Evolutionary conservation across 345 rosid genomes (phyloP).

Genomic region (Salix arbutifolia): DNA sequence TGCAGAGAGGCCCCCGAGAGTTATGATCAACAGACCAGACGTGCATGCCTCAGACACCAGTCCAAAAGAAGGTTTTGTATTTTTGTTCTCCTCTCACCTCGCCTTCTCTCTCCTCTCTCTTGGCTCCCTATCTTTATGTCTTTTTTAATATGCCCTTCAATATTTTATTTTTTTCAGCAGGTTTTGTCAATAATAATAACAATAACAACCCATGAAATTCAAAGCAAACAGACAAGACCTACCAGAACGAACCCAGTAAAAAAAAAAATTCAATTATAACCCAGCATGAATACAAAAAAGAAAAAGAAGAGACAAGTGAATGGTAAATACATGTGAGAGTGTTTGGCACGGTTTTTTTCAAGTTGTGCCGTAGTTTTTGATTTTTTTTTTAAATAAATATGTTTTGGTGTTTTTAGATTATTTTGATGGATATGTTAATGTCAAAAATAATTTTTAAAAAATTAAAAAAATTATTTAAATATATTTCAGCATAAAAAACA

Average conservation of each 20-base stretch:
- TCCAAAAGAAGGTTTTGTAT: slow-evolving; percentile 14
- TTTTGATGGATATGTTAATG: too few species aligned
- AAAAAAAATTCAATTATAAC: neutral
- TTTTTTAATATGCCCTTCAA: neutral
- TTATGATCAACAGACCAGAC: slow-evolving; percentile 41
- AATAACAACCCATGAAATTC: neutral
- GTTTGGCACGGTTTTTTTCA: too few species aligned
- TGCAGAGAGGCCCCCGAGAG: slow-evolving; percentile 28
- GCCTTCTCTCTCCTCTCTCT: neutral
- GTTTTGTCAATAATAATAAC: neutral
- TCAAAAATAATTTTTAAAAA: too few species aligned
- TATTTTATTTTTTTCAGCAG: neutral
- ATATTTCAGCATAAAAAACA: too few species aligned
- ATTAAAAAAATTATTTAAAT: too few species aligned
- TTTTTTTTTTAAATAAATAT: too few species aligned
- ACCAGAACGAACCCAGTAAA: neutral
- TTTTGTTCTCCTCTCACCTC: neutral
- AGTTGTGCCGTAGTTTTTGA: too few species aligned
- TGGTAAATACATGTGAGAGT: neutral
- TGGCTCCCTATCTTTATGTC: neutral
- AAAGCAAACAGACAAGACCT: slow-evolving; percentile 7
- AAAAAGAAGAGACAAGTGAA: neutral
- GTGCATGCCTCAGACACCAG: slow-evolving; percentile 30
- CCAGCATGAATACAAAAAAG: neutral
- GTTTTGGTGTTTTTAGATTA: too few species aligned